Evolutionary conservation across 345 rosid species (phyloP).

Genomic region (Eucalyptus globulus): DNA sequence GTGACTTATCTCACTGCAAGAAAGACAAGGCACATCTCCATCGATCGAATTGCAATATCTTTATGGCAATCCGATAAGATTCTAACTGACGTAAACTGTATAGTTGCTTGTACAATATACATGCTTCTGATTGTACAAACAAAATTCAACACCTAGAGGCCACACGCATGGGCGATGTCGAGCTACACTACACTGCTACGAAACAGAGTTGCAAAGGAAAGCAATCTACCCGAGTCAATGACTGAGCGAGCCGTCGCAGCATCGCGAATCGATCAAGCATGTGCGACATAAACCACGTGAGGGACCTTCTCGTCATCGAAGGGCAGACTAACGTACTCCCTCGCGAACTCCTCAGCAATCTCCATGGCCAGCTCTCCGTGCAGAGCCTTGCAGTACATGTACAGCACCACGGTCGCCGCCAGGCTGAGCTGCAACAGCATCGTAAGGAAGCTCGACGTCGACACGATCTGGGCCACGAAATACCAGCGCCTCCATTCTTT

Average conservation of each 20-base stretch:
- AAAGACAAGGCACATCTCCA: neutral
- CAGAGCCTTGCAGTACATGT: constrained; percentile 56
- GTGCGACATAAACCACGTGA: constrained; percentile 12
- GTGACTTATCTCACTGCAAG: neutral
- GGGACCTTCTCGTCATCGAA: constrained; percentile 69
- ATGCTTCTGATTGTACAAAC: neutral
- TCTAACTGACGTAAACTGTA: neutral
- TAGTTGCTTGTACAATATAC: neutral
- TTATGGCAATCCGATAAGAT: neutral
- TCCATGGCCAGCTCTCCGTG: constrained; percentile 69
- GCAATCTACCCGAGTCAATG: neutral
- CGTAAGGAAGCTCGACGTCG: constrained; percentile 18
- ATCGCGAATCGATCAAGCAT: neutral
- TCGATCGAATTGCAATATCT: neutral
- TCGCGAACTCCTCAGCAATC: constrained; percentile 66
- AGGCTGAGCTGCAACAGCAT: constrained; percentile 15
- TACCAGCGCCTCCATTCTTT: constrained; percentile 28
- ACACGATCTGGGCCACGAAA: constrained; percentile 36
- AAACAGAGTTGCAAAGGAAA: neutral
- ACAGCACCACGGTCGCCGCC: constrained; percentile 48
- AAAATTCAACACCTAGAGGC: neutral
- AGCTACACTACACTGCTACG: neutral
- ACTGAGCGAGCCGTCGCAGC: neutral
- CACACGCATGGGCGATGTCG: neutral
- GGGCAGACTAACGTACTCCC: constrained; percentile 67